Conservation (phyloP, 2,329 filamentous ascomycete species). For the Coniosporium tulheliwenetii region DNA sequence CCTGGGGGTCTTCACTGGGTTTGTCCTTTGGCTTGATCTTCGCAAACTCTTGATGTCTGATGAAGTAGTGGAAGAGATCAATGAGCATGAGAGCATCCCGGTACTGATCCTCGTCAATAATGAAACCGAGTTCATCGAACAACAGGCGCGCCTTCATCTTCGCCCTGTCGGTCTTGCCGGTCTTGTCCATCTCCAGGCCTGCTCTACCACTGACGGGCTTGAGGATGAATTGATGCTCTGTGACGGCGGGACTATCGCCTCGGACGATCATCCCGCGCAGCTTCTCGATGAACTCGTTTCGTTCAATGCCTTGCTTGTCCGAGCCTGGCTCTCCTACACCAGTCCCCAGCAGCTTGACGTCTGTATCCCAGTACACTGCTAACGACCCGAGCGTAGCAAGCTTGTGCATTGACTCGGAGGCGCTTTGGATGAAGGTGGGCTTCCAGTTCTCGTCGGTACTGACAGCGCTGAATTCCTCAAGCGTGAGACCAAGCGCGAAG, state of each 20-base stretch:
- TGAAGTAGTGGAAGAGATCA: conserved; percentile 96
- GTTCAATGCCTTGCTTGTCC: conserved; percentile 45
- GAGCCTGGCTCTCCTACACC: conserved; percentile 47
- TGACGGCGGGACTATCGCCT: conserved; percentile 39
- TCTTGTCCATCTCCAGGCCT: conserved; percentile 90
- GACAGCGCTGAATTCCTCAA: conserved; percentile 93
- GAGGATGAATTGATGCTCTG: conserved; percentile 78
- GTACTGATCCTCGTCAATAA: conserved; percentile 96
- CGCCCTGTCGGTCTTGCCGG: conserved; percentile 59
- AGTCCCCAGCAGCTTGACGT: conserved; percentile 67
- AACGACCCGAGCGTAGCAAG: conserved; percentile 78
- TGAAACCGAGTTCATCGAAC: conserved; percentile 94
- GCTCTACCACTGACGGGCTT: conserved; percentile 92
- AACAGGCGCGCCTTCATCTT: conserved; percentile 82
- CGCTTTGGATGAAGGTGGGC: conserved; percentile 88
- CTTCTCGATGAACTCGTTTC: conserved; percentile 60
- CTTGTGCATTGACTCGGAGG: conserved; percentile 74
- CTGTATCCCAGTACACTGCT: conserved; percentile 96
- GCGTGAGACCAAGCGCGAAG: conserved; percentile 79
- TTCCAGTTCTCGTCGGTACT: conserved; percentile 93
- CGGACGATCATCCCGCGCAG: conserved; percentile 71
- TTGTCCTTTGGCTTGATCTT: conserved; percentile 73
- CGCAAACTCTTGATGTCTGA: conserved; percentile 94
- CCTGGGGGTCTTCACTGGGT: conserved; percentile 77
- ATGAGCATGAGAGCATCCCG: conserved; percentile 96